Percentiles rank a stretch among this genome's conserved stretches.
phyloP scores from a whole-genome alignment of 2,329 filamentous ascomycete genomes.

The Claviceps capensis region DNA sequence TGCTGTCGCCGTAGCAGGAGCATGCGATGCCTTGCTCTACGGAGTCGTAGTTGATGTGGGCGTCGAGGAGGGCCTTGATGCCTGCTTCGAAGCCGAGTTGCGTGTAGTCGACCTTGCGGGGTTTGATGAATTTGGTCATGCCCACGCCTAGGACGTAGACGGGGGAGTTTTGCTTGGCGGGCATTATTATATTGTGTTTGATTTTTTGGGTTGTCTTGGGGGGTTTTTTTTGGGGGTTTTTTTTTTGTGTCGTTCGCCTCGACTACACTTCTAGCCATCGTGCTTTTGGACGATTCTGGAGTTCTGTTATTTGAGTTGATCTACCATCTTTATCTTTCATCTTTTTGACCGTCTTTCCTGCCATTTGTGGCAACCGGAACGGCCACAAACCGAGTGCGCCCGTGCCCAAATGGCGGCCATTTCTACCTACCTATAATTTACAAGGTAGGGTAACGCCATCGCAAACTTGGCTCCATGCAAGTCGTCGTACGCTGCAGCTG shows the following conservation, averaged over 20 bases:
- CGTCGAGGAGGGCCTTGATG: constrained; percentile 72
- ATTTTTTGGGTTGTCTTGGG: not conserved
- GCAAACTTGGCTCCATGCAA: too few relatives aligned
- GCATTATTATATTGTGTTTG: constrained; percentile 21
- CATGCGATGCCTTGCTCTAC: constrained; percentile 93
- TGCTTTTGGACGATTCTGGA: too few relatives aligned
- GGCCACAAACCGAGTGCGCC: too few relatives aligned
- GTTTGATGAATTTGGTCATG: constrained; percentile 99
- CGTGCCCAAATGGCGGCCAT: too few relatives aligned
- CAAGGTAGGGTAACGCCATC: too few relatives aligned
- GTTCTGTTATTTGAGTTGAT: too few relatives aligned
- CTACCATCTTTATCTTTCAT: too few relatives aligned
- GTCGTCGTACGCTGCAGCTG: too few relatives aligned
- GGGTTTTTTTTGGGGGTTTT: constrained; percentile 3
- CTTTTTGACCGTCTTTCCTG: too few relatives aligned
- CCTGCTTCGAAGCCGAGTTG: constrained; percentile 89
- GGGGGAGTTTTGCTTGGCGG: constrained; percentile 35
- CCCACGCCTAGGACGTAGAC: constrained; percentile 91
- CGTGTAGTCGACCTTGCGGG: constrained; percentile 84
- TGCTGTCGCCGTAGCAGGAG: constrained; percentile 95
- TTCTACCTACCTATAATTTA: too few relatives aligned
- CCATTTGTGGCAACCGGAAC: too few relatives aligned
- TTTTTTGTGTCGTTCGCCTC: not conserved
- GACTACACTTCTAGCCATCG: too few relatives aligned
- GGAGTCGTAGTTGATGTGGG: constrained; percentile 90